Evolutionary conservation across 2,329 filamentous ascomycete species (phyloP).

Genomic region (Sarocladiaceae sp.): DNA sequence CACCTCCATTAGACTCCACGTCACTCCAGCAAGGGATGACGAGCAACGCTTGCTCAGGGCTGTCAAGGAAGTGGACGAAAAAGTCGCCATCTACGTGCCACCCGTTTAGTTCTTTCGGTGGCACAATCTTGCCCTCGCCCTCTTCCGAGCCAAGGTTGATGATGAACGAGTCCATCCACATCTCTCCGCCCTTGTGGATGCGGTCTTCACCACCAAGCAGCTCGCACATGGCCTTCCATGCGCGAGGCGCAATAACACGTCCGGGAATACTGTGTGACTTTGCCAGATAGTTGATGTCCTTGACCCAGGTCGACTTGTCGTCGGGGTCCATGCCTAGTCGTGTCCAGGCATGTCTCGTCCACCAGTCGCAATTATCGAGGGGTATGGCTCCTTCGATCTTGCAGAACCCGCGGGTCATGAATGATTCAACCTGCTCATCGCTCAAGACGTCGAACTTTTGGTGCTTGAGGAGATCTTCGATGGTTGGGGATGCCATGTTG

Average conservation of each 20-base stretch:
- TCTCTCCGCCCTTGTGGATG: constrained; percentile 55
- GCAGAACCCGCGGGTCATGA: constrained; percentile 32
- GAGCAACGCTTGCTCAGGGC: constrained; percentile 60
- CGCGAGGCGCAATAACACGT: constrained; percentile 53
- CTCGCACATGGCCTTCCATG: constrained; percentile 61
- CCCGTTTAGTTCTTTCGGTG: constrained; percentile 44
- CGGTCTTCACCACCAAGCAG: constrained; percentile 58
- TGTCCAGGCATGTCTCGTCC: constrained; percentile 48
- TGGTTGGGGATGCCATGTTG: neutral
- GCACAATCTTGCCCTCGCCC: constrained; percentile 40
- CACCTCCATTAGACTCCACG: constrained; percentile 51
- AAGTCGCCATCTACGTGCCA: constrained; percentile 71
- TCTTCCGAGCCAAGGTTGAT: constrained; percentile 59
- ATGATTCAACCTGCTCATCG: constrained; percentile 21
- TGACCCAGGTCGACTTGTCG: constrained; percentile 60
- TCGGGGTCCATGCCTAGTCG: constrained; percentile 57
- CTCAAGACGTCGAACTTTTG: constrained; percentile 6
- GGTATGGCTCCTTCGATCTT: constrained; percentile 15
- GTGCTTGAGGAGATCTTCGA: constrained; percentile 9
- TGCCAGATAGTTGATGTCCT: constrained; percentile 58
- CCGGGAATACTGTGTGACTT: constrained; percentile 48
- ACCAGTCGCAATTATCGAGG: constrained; percentile 26
- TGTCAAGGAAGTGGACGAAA: constrained; percentile 66
- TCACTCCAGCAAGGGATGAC: constrained; percentile 63
- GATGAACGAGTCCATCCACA: constrained; percentile 63